Evolutionary conservation across 202 grass and related monocot species (phyloP).

Genomic region (Panicum hallii): DNA sequence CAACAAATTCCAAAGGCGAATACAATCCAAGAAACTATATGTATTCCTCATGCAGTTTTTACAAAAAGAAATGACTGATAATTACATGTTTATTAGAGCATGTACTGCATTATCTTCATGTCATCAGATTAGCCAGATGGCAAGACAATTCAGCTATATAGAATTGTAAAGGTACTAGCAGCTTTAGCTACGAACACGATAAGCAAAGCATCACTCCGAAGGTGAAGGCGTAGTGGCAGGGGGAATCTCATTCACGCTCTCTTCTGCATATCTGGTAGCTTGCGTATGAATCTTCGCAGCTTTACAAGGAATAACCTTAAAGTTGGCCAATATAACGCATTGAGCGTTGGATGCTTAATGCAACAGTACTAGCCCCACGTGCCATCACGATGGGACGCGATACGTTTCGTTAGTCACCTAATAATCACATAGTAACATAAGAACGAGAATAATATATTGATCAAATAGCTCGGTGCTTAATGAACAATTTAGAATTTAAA

Average conservation of each 20-base stretch:
- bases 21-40: no score
- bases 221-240: background rate
- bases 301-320: conserved; percentile 42
- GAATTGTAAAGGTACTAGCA: background rate
- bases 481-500: no score
- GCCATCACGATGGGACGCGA: background rate
- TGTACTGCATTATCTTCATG: no score
- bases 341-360: background rate
- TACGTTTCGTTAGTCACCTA: background rate
- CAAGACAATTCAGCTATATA: background rate
- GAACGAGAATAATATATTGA: background rate
- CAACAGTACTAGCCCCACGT: background rate
- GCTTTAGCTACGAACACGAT: conserved; percentile 23
- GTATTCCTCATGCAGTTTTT: no score
- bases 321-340: background rate
- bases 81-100: no score
- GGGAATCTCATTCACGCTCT: conserved; percentile 44
- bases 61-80: no score
- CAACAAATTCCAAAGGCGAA: no score
- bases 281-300: conserved; percentile 30
- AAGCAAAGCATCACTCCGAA: conserved; percentile 15
- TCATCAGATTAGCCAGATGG: conserved; percentile 8
- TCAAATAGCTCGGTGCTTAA: background rate
- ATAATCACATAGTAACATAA: background rate
- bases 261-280: conserved; percentile 41